Evolutionary conservation across 1,139 yeast species (phyloP).

Genomic region (Suhomyces chickasaworum): DNA sequence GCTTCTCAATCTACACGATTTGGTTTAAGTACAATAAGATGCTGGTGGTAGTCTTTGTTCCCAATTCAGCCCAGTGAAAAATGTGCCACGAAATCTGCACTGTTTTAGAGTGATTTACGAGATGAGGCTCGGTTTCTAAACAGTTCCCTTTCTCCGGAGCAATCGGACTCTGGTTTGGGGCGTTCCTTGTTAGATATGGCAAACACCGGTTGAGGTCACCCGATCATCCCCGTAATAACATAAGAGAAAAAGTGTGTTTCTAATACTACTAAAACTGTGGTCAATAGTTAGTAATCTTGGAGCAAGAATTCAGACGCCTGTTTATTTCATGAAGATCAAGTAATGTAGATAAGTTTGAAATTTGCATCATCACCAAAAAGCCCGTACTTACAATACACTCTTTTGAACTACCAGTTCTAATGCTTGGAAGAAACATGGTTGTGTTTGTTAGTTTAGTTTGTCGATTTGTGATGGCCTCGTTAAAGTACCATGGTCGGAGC

Average conservation of each 20-base stretch:
- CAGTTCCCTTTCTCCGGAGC: background rate
- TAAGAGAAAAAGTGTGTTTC: no score
- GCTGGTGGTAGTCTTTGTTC: background rate
- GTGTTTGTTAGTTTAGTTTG: no score
- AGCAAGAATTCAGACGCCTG: slow-evolving; percentile 7
- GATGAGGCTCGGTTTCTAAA: background rate
- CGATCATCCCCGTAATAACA: no score
- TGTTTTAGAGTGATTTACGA: slow-evolving; percentile 3
- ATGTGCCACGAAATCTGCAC: background rate
- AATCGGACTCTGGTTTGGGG: background rate
- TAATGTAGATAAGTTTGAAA: slow-evolving; percentile 21
- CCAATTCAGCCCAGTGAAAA: background rate
- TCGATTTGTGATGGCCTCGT: background rate
- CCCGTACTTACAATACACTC: slow-evolving; percentile 6
- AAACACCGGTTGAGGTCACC: background rate
- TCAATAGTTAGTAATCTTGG: slow-evolving; percentile 8
- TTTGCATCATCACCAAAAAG: slow-evolving; percentile 14
- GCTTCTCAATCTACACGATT: no score
- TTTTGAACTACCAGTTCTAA: no score
- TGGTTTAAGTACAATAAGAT: no score
- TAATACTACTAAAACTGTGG: background rate
- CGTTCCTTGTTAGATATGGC: background rate
- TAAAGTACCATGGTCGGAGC: background rate
- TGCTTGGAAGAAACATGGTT: background rate
- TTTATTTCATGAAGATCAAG: slow-evolving; percentile 16